These are phyloP conservation scores for Meredithiella fracta DNA, from an alignment of 2,329 filamentous ascomycete species.

Conservation along the genomic window DNA sequence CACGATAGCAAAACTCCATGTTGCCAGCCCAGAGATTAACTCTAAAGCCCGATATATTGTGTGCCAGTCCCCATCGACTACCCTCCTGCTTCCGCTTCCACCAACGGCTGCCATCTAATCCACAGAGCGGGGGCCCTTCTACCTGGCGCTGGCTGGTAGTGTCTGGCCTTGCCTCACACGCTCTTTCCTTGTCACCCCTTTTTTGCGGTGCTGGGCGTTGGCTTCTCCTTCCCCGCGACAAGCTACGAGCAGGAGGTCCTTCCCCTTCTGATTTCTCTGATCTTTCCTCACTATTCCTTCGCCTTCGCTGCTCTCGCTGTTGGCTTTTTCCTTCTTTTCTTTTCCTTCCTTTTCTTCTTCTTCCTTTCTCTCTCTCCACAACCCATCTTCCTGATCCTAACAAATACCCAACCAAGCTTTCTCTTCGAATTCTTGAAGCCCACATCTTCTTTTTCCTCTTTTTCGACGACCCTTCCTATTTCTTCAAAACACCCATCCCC, in stretches of 20 bases:
- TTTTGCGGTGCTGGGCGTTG: not conserved
- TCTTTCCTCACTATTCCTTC: slow-evolving; percentile 7
- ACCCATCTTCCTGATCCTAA: slow-evolving; percentile 9
- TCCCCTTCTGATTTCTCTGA: not conserved
- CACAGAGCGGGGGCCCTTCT: not conserved
- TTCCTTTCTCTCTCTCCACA: slow-evolving; percentile 5
- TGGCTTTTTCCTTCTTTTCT: slow-evolving; percentile 3
- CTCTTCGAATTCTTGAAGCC: slow-evolving; percentile 10
- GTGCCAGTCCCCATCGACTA: not conserved
- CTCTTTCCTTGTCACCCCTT: slow-evolving; percentile 2
- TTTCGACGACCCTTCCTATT: slow-evolving; percentile 6
- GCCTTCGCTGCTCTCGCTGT: slow-evolving; percentile 3
- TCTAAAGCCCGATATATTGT: not conserved
- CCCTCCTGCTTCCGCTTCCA: not conserved
- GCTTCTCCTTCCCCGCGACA: slow-evolving; percentile 4
- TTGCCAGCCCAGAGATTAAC: no score
- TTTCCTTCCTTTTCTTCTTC: slow-evolving; percentile 1
- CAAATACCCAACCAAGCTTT: slow-evolving; percentile 13
- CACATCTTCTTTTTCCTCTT: slow-evolving; percentile 12
- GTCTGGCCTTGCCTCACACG: not conserved
- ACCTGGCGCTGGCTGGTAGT: not conserved
- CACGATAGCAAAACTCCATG: no score
- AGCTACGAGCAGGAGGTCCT: slow-evolving; percentile 1
- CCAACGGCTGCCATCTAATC: not conserved
- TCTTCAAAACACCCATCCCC: slow-evolving; percentile 12